Evolutionary conservation across 2,329 filamentous ascomycete genomes (phyloP), one percentile per base, ranked within the genome.

Genomic region (Aspergillus sp.): DNA sequence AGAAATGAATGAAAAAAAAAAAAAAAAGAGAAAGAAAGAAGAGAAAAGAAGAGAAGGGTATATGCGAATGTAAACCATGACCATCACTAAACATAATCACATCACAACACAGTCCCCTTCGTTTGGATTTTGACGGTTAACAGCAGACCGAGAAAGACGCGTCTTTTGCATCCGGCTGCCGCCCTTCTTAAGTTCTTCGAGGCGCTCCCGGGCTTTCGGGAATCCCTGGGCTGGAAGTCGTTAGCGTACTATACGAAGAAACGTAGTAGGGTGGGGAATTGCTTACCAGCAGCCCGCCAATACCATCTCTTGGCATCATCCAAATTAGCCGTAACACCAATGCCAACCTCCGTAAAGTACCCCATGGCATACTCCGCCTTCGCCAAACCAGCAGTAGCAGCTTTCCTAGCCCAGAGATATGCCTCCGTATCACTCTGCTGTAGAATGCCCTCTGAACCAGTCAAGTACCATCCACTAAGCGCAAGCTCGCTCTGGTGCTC

Each of bases 341-440:
- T 97, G 10, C 93, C 93, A 43, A 93, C 85, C 69, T 98, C 93
- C 0, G 88, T 94, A 64, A 95, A 96, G 70, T 97, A 96, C 0
- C 93, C 93, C 86, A 98, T 95, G 0, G 91, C 93, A 70, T 96
- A 97, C 72, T 97, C 88, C 0, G 93, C 93, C 74, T 97, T 98
- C 6, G 89, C 84, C 33, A 96, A 71, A 2, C 91, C 90, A 3
- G 89, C 86, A 54, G 84, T 82, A 0, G 93, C 93, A 2, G 93
- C 91, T 70, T 96, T 97, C 19, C 91, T 79, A 9, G 93, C 91
- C 93, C 93, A 98, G 2, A 98, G 79, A 66, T 96, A 98, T 1
- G 93, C 93, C 67, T 98, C 93, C 0, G 88, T 94, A 60, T 98
- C 93, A 64, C 85, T 95, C 67, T 96, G 91, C 60, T 87, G 83